Conservation (phyloP, 352 stramenopile species). For the Labyrinthula sp. region DNA sequence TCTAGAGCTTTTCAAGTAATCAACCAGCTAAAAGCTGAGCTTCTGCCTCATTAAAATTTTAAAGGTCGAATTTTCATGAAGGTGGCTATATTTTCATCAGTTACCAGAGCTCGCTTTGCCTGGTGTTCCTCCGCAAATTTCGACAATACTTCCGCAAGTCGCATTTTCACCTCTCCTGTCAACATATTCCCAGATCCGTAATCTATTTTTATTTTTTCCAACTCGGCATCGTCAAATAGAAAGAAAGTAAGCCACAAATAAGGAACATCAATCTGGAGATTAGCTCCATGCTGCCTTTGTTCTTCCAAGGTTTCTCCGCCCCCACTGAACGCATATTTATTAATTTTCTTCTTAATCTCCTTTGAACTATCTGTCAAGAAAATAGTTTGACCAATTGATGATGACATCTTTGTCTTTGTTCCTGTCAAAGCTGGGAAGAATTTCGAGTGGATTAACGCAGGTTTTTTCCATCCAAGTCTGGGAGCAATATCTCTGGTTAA, state of each 20-base stretch:
- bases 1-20: too few relatives aligned
- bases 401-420: slow-evolving; percentile 91
- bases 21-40: too few relatives aligned
- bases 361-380: slow-evolving; percentile 94
- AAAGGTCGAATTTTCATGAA: slow-evolving; percentile 76
- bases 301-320: slow-evolving; percentile 90
- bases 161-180: slow-evolving; percentile 91
- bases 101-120: slow-evolving; percentile 65
- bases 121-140: slow-evolving; percentile 81
- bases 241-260: slow-evolving; percentile 99
- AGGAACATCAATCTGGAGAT: slow-evolving; percentile 91
- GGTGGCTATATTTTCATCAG: slow-evolving; percentile 74
- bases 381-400: slow-evolving; percentile 81
- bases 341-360: slow-evolving; percentile 72
- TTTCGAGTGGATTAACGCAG: slow-evolving; percentile 95
- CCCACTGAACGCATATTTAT: slow-evolving; percentile 56
- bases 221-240: slow-evolving; percentile 90
- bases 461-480: slow-evolving; percentile 80
- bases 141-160: slow-evolving; percentile 64
- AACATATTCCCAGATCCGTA: slow-evolving; percentile 76
- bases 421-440: slow-evolving; percentile 98
- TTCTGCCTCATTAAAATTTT: slow-evolving; percentile 25
- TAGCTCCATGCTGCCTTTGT: slow-evolving; percentile 88
- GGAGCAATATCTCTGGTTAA: slow-evolving; percentile 96
- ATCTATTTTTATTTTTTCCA: slow-evolving; percentile 69